Base-by-base conservation (phyloP, 2,329 filamentous ascomycete species). In the Colletotrichum incanum region DNA sequence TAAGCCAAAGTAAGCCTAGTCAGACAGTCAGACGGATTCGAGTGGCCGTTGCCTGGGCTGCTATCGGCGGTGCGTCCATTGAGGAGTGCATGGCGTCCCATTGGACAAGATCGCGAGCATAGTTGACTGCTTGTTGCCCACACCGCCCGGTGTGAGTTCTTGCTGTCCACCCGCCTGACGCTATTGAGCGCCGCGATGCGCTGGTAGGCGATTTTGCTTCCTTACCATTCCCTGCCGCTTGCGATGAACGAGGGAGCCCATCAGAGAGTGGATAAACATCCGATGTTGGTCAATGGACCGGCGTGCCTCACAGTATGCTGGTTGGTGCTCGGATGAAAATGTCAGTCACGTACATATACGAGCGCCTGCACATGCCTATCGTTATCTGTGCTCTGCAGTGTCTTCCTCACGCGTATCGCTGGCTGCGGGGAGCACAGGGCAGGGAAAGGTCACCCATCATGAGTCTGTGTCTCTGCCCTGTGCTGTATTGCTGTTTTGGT, bases 131-230 rank as follows among this genome's bases (percentile, higher is more conserved):
- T 2, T 43, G 7, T 59, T 28, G n/a, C 55, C 55, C 28, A 28
- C 14, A 39, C 55, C 34, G 55, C 37, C 56, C 63, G 26, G 54
- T 70, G 52, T 41, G 63, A 61, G 55, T 60, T 56, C 62, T 47
- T 41, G 7, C 54, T 16, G 20, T 5, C 28, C 34, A 39, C 45
- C 37, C 37, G 34, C 47, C 66, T 54, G 60, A 65, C 54, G 39
- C 70, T 69, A 56, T 70, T 26, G 70, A 72, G 58, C 59, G 70
- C 70, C 70, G 39, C 20, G 43, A 60, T 70, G 65, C 70, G 65
- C 39, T 65, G 60, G 52, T 47, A 72, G 60, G 47, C 26, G 12
- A n/a, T 71, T 59, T 54, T 43, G 16, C 12, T 28, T 39, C 26
- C 70, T 70, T 14, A 43, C 37, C 60, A 59, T 69, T 8, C 11